Evolutionary conservation across 2,329 filamentous ascomycete genomes (phyloP).

Genomic region (Fusarium pseudograminearum): DNA sequence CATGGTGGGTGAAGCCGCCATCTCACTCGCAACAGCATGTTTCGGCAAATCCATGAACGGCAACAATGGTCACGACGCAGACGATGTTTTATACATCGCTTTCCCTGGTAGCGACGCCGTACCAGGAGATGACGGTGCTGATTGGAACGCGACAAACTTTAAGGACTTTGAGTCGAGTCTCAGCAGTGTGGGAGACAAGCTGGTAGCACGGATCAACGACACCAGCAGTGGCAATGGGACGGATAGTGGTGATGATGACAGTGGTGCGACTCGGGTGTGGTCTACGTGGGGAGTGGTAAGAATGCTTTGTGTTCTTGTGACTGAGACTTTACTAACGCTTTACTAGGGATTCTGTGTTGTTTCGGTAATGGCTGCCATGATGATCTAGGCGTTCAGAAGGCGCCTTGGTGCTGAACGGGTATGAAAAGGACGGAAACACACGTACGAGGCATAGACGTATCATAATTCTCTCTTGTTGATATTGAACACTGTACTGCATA

Average conservation of each 20-base stretch:
- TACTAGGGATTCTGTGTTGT: conserved; percentile 43
- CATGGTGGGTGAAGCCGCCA: conserved; percentile 67
- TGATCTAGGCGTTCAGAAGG: conserved; percentile 34
- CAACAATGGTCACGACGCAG: conserved; percentile 65
- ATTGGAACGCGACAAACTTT: conserved; percentile 65
- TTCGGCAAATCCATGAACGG: conserved; percentile 66
- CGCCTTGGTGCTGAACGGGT: conserved; percentile 13
- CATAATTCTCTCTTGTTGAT: background rate
- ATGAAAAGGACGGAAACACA: background rate
- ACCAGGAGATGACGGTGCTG: conserved; percentile 64
- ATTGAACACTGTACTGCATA: background rate
- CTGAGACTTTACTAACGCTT: conserved; percentile 10
- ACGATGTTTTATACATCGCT: conserved; percentile 72
- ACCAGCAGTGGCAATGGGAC: background rate
- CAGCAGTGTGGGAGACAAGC: conserved; percentile 60
- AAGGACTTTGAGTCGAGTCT: conserved; percentile 67
- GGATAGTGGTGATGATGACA: background rate
- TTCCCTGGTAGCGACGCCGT: conserved; percentile 69
- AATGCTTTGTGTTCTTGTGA: background rate
- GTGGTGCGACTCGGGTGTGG: conserved; percentile 19
- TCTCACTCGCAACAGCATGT: conserved; percentile 69
- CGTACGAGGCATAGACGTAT: background rate
- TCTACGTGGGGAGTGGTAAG: conserved; percentile 14
- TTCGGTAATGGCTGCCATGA: conserved; percentile 43
- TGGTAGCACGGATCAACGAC: conserved; percentile 57